phyloP scores from a whole-genome alignment of 345 rosid species.

The Ceriops decandra region DNA sequence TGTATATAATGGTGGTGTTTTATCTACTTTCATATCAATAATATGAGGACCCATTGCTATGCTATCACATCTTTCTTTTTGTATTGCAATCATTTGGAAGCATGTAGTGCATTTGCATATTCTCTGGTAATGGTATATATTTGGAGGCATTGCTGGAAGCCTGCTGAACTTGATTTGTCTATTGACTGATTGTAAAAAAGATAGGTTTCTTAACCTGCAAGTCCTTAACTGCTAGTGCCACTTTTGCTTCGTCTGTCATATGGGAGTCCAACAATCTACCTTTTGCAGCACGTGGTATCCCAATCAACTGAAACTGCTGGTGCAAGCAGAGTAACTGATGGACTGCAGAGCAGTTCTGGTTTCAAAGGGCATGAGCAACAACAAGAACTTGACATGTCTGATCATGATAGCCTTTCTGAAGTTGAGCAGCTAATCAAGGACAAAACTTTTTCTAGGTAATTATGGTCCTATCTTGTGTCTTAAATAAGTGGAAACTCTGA shows the following conservation, averaged over 20 bases:
- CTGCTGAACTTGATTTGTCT: not conserved
- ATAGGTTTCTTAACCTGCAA: not conserved
- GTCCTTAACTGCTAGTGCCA: not conserved
- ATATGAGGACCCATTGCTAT: not conserved
- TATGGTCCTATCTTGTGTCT: conserved; percentile 7
- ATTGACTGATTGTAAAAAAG: not conserved
- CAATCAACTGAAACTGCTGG: conserved; percentile 31
- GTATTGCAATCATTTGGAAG: not conserved
- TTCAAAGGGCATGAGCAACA: conserved; percentile 30
- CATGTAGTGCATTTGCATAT: not conserved
- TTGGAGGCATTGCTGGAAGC: not conserved
- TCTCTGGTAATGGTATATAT: not conserved
- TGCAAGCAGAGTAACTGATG: conserved; percentile 30
- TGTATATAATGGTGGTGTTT: not conserved
- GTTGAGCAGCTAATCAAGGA: conserved; percentile 69
- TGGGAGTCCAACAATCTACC: not conserved
- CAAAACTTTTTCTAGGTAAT: conserved; percentile 55
- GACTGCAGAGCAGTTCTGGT: conserved; percentile 20
- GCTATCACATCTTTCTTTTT: not conserved
- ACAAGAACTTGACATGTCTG: conserved; percentile 18
- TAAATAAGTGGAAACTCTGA: conserved; percentile 7
- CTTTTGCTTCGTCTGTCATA: not conserved
- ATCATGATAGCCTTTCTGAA: conserved; percentile 43
- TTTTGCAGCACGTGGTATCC: conserved; percentile 27
- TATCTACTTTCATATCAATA: not conserved